Evolutionary conservation across 768 basidiomycete genomes (phyloP).

Genomic region (Boletus subparvulus): DNA sequence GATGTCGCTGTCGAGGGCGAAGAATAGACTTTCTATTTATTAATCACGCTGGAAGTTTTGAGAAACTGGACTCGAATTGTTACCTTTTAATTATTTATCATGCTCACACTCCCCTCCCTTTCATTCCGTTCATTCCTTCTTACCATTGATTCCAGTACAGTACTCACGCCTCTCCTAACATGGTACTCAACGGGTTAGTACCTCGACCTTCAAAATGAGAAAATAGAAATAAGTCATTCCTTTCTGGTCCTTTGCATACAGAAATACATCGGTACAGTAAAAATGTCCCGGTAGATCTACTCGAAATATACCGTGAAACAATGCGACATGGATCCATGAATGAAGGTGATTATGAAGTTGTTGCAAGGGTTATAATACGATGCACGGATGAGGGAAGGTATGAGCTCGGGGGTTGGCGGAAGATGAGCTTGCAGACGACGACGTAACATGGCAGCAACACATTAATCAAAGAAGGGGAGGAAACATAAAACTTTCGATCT

Average conservation of each 20-base stretch:
- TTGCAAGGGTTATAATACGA: slow-evolving; percentile 29
- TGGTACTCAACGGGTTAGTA: not conserved
- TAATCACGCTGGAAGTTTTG: slow-evolving; percentile 6
- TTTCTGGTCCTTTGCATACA: slow-evolving; percentile 35
- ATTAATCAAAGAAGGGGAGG: slow-evolving; percentile 8
- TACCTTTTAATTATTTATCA: slow-evolving; percentile 10
- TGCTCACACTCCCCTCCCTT: not conserved
- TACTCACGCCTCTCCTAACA: slow-evolving; percentile 1
- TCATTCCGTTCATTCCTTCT: not conserved
- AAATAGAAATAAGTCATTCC: slow-evolving; percentile 37
- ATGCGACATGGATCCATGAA: slow-evolving; percentile 34
- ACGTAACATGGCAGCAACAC: slow-evolving; percentile 16
- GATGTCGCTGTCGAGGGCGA: slow-evolving; percentile 75
- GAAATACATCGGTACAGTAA: slow-evolving; percentile 36
- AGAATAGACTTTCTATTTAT: slow-evolving; percentile 20
- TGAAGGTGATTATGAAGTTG: slow-evolving; percentile 27
- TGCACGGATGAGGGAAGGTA: slow-evolving; percentile 8
- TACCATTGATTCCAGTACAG: not conserved
- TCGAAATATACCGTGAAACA: slow-evolving; percentile 36
- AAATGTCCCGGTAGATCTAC: slow-evolving; percentile 37
- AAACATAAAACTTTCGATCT: slow-evolving; percentile 5
- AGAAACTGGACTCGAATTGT: slow-evolving; percentile 6
- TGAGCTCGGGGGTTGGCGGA: not conserved
- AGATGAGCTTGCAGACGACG: slow-evolving; percentile 14
- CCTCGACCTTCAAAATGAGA: not conserved